phyloP scores from a whole-genome alignment of 1,284 basidiomycete species.

The Leccinum angustisporum region DNA sequence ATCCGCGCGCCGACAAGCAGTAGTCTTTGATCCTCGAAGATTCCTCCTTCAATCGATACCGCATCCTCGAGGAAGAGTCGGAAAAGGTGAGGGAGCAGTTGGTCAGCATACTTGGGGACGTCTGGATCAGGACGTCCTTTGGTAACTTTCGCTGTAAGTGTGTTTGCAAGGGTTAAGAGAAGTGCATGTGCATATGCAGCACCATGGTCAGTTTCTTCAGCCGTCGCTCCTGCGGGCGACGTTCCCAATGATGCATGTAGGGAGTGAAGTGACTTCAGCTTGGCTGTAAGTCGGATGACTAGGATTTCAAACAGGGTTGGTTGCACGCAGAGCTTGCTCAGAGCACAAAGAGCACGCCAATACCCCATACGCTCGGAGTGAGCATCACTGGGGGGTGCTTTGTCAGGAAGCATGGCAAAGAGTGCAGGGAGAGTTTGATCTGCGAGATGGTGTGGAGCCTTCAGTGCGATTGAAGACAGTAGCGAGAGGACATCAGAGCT shows the following conservation, averaged over 20 bases:
- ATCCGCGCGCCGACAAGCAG: constrained; percentile 64
- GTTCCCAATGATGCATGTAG: constrained; percentile 22
- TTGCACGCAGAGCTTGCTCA: constrained; percentile 75
- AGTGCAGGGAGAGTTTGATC: constrained; percentile 80
- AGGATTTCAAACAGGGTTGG: constrained; percentile 84
- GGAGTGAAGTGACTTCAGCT: constrained; percentile 74
- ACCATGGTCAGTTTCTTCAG: constrained; percentile 37
- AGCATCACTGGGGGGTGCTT: constrained; percentile 58
- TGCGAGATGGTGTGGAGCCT: constrained; percentile 67
- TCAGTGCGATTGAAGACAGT: constrained; percentile 65
- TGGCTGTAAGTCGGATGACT: constrained; percentile 76
- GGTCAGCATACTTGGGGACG: constrained; percentile 76
- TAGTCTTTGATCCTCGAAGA: constrained; percentile 63
- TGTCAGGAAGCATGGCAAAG: constrained; percentile 72
- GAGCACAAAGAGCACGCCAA: constrained; percentile 69
- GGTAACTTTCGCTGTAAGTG: constrained; percentile 66
- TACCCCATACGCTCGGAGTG: constrained; percentile 57
- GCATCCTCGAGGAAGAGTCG: constrained; percentile 68
- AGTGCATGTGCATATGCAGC: constrained; percentile 85
- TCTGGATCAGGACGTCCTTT: constrained; percentile 56
- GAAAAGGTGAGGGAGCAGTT: constrained; percentile 69
- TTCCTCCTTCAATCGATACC: constrained; percentile 35
- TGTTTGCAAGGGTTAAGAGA: constrained; percentile 65
- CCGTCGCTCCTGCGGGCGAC: constrained; percentile 9
- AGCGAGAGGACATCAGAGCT: constrained; percentile 72